Base-by-base conservation (phyloP, 78 protist genomes). In the Guillardia theta region DNA sequence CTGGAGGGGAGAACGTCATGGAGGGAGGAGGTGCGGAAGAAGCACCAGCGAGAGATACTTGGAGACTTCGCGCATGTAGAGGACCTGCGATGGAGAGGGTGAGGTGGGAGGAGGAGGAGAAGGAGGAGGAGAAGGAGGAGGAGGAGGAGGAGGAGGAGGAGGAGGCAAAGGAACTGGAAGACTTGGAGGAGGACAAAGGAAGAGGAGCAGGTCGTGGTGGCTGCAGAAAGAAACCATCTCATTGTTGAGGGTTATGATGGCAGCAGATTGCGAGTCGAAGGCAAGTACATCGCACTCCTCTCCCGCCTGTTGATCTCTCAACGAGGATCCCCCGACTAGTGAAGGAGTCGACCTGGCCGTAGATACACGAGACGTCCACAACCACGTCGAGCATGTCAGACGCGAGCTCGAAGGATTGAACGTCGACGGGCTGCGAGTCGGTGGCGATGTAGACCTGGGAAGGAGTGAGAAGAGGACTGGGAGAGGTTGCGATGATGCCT, bases 321-420 rank as follows among this genome's bases (percentile, higher is more conserved):
- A n/a, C n/a, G 48, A 46, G 77, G 83, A 36, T 94, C 97, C 44
- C 94, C 96, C 27, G 21, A 8, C 70, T 1, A 10, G 94, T 96
- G 78, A 94, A 97, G 37, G 78, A 94, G 70, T 39, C 43, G 47
- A 48, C 41, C 64, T 12, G 27, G 30, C 98, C 99, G 96, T 98
- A 98, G 47, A 98, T 98, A 96, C 97, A 97, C 4, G 98, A 95
- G 22, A 98, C 95, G 93, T 98, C 99, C 53, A 98, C 96, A 12
- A 98, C 99, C 36, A 98, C 99, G 92, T 98, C 99, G 41, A 98
- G 97, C 98, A 98, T 97, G 94, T 98, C 98, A 39, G 97, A 93
- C 53, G 98, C 97, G n/a, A 98, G 96, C 94, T 98, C 99, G 88
- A 97, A 98, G 47, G 96, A 88, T 64, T 96, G 97, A 97, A 97